These are phyloP conservation scores for Ilyonectria mors-panacis DNA, from an alignment of 2,329 filamentous ascomycete genomes.

Conservation along the genomic window DNA sequence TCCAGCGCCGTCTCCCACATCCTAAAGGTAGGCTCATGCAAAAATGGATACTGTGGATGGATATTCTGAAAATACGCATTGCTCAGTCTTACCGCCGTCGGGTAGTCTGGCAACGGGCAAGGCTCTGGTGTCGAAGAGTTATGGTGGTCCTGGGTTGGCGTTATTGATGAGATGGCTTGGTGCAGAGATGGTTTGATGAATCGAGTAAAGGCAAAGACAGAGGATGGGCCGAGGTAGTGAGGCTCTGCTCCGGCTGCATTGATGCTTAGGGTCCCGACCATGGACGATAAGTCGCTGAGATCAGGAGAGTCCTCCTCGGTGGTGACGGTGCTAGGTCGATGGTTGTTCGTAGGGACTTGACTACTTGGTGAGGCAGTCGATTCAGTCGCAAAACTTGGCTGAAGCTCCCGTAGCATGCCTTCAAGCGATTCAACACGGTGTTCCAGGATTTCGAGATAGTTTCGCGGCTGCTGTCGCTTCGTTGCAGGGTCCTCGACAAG, in stretches of 20 bases:
- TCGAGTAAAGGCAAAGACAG: slow-evolving; percentile 48
- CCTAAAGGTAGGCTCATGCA: slow-evolving; percentile 52
- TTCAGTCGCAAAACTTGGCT: neutral
- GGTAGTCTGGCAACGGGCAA: slow-evolving; percentile 25
- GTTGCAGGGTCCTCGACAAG: slow-evolving; percentile 48
- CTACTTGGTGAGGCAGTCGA: neutral
- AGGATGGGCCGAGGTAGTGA: slow-evolving; percentile 49
- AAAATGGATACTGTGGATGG: slow-evolving; percentile 56
- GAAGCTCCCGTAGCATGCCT: slow-evolving; percentile 8
- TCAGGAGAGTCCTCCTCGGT: no score
- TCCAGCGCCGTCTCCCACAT: slow-evolving; percentile 50
- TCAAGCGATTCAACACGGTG: slow-evolving; percentile 47
- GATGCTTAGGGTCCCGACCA: slow-evolving; percentile 29
- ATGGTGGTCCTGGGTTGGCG: neutral
- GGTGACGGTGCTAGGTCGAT: neutral
- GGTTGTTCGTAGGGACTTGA: neutral
- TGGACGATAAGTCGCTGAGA: neutral
- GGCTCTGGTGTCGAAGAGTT: slow-evolving; percentile 13
- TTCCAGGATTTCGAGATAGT: slow-evolving; percentile 50
- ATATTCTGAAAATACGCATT: slow-evolving; percentile 56
- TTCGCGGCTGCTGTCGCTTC: slow-evolving; percentile 46
- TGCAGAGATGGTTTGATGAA: slow-evolving; percentile 40
- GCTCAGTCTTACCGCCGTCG: slow-evolving; percentile 32
- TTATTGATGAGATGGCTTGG: slow-evolving; percentile 8
- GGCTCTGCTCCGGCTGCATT: slow-evolving; percentile 40